Evolutionary conservation across 1,139 yeast species (phyloP).

Genomic region (Geotrichum australiense): DNA sequence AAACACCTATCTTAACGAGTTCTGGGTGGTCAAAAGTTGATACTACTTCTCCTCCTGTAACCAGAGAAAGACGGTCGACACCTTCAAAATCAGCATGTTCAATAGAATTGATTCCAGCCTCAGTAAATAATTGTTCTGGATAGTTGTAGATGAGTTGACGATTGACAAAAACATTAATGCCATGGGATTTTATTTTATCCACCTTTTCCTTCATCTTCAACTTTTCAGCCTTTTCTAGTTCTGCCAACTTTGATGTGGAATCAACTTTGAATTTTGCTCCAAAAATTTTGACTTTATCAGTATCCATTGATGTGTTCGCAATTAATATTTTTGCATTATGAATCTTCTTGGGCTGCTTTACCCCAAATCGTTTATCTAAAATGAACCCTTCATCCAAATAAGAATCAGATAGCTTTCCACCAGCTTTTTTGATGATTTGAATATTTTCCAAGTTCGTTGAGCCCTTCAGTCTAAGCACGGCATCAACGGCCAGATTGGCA

Average conservation of each 20-base stretch:
- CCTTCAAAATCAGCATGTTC: constrained; percentile 99
- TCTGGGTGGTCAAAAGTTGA: constrained; percentile 95
- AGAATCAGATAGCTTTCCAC: constrained; percentile 88
- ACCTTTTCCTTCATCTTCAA: constrained; percentile 88
- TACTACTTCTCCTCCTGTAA: constrained; percentile 96
- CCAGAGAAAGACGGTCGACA: constrained; percentile 90
- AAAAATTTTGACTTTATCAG: constrained; percentile 93
- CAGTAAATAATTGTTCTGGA: constrained; percentile 93
- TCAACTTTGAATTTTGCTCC: constrained; percentile 98
- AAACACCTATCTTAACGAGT: constrained; percentile 74
- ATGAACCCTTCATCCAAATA: constrained; percentile 94
- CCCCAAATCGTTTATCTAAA: constrained; percentile 86
- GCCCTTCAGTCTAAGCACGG: constrained; percentile 84
- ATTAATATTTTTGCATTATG: constrained; percentile 81
- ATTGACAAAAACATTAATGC: constrained; percentile 86
- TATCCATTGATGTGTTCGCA: constrained; percentile 95
- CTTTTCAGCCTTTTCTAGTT: constrained; percentile 91
- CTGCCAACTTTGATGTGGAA: constrained; percentile 90
- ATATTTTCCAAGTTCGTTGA: constrained; percentile 93
- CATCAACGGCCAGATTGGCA: constrained; percentile 87
- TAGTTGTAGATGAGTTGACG: constrained; percentile 95
- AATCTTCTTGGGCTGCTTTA: constrained; percentile 81
- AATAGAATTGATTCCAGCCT: constrained; percentile 78
- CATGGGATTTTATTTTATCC: constrained; percentile 74
- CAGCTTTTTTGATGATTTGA: constrained; percentile 87